A percentile compares a stretch with the other conserved stretches of the same genome.
Evolutionary conservation across 345 rosid species (phyloP).

Genomic region (Citrus maxima): DNA sequence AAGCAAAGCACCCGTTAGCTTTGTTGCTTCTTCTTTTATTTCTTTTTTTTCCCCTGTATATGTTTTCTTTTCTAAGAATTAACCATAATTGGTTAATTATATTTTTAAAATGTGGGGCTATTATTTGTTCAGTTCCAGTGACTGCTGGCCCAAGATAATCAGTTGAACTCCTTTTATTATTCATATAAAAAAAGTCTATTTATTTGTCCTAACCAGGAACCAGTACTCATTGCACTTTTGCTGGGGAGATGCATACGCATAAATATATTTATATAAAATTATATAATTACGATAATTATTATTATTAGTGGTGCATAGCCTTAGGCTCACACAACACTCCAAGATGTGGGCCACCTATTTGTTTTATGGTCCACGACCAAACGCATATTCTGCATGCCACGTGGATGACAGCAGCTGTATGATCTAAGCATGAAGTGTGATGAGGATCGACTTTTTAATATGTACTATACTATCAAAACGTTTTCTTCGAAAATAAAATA

Average conservation of each 20-base stretch:
- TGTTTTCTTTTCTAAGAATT: constrained; percentile 22
- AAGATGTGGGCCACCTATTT: constrained; percentile 16
- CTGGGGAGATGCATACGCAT: neutral
- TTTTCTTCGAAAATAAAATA: too few species aligned
- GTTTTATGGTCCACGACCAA: constrained; percentile 47
- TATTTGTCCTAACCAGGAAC: neutral
- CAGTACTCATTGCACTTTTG: neutral
- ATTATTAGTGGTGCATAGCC: constrained; percentile 18
- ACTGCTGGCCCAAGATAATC: neutral
- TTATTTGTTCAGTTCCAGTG: neutral
- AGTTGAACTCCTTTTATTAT: constrained; percentile 2
- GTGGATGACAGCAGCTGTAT: constrained; percentile 47
- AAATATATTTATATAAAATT: neutral
- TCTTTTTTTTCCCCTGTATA: too few species aligned
- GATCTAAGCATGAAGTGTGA: constrained; percentile 68
- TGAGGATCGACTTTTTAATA: constrained; percentile 13
- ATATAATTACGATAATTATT: constrained; percentile 16
- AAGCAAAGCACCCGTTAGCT: constrained; percentile 20
- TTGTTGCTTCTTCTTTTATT: neutral
- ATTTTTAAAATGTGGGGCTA: constrained; percentile 13
- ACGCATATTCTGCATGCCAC: constrained; percentile 48
- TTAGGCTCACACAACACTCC: constrained; percentile 30
- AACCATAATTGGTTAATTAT: constrained; percentile 15
- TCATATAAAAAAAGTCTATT: neutral
- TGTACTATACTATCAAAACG: neutral